Base-by-base conservation (phyloP, 192 early-diverging fungal species). In the Coemansia sp. region DNA sequence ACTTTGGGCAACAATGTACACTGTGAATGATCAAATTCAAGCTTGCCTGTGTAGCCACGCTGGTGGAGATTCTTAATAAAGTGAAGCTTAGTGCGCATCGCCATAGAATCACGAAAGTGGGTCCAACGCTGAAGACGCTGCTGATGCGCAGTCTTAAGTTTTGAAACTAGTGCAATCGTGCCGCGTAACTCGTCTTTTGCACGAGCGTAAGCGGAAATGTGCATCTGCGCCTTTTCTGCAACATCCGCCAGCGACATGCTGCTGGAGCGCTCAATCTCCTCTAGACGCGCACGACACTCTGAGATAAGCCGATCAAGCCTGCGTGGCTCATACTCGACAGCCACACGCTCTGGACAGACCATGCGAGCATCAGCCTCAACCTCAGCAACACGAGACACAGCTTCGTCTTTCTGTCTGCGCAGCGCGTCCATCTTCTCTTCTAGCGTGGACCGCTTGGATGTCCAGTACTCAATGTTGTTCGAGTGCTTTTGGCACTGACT, bases 11-110 rank as follows among this genome's bases (percentile, higher is more conserved):
- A 67, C 14, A 97, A 81, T 42, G 79, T 84, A 51, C 85, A 71
- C 36, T 82, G 70, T 3, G 74, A 31, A 68, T 96, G 92, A 53
- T 95, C 84, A 62, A 99, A 87, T 25, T 84, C 73, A 19, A 99
- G 78, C 59, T 82, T 83, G 9, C 95, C 96, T 10, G 83, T 81
- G 76, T 93, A 98, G 5, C 93, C 94, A 30, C 97, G 88, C 66
- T 88, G 86, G 9, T 81, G 62, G 63, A 99, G 84, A 54, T 93
- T 83, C 39, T 85, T 84, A 20, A 72, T 64, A 72, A 99, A 99
- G 59, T 89, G 78, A 63, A 82, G 65, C 59, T 85, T 89, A 17
- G 94, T 90, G 58, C 90, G 83, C 20, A 89, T 54, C 3, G 92
- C 73, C 63, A 98, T 94, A 64, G 78, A 88, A n/a, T 74, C 76